A percentile compares a stretch with the other conserved stretches of the same genome.
These are phyloP conservation scores for Candida nitratophila DNA, from an alignment of 805 yeast species.

Conservation along the genomic window DNA sequence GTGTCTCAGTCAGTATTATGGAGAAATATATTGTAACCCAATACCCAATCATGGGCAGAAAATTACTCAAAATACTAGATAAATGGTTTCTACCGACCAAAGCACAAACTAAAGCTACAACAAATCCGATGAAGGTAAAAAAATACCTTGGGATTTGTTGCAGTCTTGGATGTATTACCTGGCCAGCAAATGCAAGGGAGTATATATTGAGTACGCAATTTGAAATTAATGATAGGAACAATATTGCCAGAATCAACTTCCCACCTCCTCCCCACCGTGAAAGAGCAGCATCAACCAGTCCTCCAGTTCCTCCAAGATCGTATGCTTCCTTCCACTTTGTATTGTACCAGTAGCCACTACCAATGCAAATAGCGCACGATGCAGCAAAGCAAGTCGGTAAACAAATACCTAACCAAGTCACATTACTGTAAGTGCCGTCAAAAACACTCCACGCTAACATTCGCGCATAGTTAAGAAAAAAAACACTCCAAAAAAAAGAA, in stretches of 20 bases:
- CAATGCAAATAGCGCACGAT: slow-evolving; percentile 50
- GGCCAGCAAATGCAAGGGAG: slow-evolving; percentile 65
- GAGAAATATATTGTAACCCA: slow-evolving; percentile 73
- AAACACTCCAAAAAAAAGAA: too few relatives aligned
- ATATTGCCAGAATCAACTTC: slow-evolving; percentile 54
- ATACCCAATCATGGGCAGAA: slow-evolving; percentile 77
- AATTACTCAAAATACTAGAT: slow-evolving; percentile 59
- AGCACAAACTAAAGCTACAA: slow-evolving; percentile 53
- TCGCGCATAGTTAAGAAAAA: too few relatives aligned
- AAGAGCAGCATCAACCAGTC: slow-evolving; percentile 53
- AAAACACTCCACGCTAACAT: too few relatives aligned
- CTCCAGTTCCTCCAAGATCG: slow-evolving; percentile 57
- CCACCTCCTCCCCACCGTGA: slow-evolving; percentile 63
- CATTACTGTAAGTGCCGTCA: too few relatives aligned
- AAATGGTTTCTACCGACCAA: slow-evolving; percentile 63
- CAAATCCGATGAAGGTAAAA: slow-evolving; percentile 52
- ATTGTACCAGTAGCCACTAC: slow-evolving; percentile 46
- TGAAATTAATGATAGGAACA: slow-evolving; percentile 63
- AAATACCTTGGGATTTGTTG: slow-evolving; percentile 65
- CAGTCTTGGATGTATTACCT: slow-evolving; percentile 36
- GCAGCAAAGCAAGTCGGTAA: slow-evolving; percentile 68
- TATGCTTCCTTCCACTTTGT: slow-evolving; percentile 49
- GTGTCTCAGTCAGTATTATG: slow-evolving; percentile 55
- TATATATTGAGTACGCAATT: slow-evolving; percentile 70
- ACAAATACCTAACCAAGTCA: slow-evolving; percentile 56